Evolutionary conservation across 495 filamentous ascomycete species (phyloP), one percentile per base, ranked within the genome.

Genomic region (Aspergillus baeticus): DNA sequence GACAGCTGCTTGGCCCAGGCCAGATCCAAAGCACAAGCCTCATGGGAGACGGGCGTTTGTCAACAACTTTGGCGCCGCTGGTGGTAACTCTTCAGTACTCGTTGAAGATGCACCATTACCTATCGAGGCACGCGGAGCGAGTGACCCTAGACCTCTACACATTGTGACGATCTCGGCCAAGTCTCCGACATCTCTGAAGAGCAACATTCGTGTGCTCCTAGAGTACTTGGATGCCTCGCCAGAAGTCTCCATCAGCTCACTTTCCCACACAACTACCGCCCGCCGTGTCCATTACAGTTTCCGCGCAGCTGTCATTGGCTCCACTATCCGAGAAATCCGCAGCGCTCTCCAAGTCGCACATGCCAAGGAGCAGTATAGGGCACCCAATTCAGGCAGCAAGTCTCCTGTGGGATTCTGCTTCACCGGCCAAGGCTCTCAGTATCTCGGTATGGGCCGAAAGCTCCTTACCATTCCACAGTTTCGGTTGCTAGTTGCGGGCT

Each of bases 351-450:
- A 29, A 29, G 26, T 29, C 26, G 26, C 26, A 29, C 26, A 29
- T 17, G n/a, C 29, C 3, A 15, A 36, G 11, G 29, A 33, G 6
- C 18, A 52, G 18, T 56, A 67, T 0, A 21, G 48, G 1, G 70
- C 87, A 6, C 80, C 79, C 0, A 87, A 90, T 60, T 69, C 78
- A 26, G 89, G 89, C 61, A 89, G 87, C 11, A 26, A 52, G 18
- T 56, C 68, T 0, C 17, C 49, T 2, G 70, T 87, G 6, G 80
- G 79, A 0, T 87, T 91, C 59, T 69, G 78, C 29, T 89, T 89
- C 61, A 89, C 86, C 11, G 87, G 87, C 22, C 87, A 90, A 65
- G 87, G 87, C 10, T 78, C 84, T 0, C 79, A 83, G 41, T 88
- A 87, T 23, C 45, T 62, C 15, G 58, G 49, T 1, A 63, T 70